Evolutionary conservation across 768 basidiomycete genomes (phyloP).

Genomic region (Lactifluus subvellereus): DNA sequence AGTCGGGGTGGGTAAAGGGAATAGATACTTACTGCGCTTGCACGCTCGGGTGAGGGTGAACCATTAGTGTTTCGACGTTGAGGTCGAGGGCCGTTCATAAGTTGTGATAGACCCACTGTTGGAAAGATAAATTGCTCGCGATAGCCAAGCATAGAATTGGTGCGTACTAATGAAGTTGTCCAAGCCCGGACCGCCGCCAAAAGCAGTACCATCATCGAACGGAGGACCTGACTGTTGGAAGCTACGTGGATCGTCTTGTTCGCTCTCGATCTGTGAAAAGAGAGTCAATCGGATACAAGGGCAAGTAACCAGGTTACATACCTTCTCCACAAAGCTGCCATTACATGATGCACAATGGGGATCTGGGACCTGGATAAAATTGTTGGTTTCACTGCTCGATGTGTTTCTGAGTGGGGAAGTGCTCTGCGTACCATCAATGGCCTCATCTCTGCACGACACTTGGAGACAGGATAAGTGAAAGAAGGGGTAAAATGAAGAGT

Average conservation of each 20-base stretch:
- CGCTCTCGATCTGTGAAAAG: constrained; percentile 59
- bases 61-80: constrained; percentile 3
- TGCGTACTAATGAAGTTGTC: constrained; percentile 46
- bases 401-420: constrained; percentile 12
- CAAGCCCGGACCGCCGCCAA: constrained; percentile 31
- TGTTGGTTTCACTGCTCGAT: neutral
- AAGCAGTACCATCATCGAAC: constrained; percentile 28
- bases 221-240: constrained; percentile 41
- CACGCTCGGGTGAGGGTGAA: constrained; percentile 2
- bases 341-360: constrained; percentile 80
- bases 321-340: constrained; percentile 80
- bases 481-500: neutral
- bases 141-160: neutral
- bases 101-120: constrained; percentile 15
- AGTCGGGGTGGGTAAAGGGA: constrained; percentile 21
- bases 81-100: constrained; percentile 5
- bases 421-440: constrained; percentile 67
- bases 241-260: constrained; percentile 66
- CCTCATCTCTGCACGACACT: constrained; percentile 88
- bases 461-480: constrained; percentile 13
- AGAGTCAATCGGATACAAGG: neutral
- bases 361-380: constrained; percentile 55
- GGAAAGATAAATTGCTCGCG: neutral
- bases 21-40: constrained; percentile 12
- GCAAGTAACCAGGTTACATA: constrained; percentile 26